phyloP scores from a whole-genome alignment of 495 filamentous ascomycete genomes.

The Articulospora tetracladia region DNA sequence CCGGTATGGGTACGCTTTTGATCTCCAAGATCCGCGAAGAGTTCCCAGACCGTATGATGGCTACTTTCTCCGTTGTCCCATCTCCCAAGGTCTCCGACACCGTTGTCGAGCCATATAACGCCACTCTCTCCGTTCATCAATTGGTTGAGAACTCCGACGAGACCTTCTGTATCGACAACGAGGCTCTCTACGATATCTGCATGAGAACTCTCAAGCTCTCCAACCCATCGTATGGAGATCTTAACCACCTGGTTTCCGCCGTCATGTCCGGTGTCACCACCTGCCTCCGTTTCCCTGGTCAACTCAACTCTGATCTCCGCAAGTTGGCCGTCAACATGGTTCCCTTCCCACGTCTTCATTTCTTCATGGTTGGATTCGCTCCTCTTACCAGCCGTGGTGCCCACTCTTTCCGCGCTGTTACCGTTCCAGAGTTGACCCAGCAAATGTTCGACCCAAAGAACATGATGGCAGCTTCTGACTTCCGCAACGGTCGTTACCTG shows the following conservation, averaged over 20 bases:
- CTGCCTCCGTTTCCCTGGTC: constrained; percentile 97
- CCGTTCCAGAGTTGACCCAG: constrained; percentile 97
- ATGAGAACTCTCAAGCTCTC: constrained; percentile 98
- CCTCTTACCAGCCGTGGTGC: constrained; percentile 95
- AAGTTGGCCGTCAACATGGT: constrained; percentile 99
- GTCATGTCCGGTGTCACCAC: constrained; percentile 99
- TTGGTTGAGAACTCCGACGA: constrained; percentile 99
- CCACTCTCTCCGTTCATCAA: constrained; percentile 98
- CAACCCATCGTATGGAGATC: constrained; percentile 96
- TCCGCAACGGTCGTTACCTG: constrained; percentile 98
- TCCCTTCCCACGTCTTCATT: constrained; percentile 99
- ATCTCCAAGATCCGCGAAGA: constrained; percentile 99
- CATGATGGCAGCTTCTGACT: constrained; percentile 99
- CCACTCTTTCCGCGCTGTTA: constrained; percentile 93
- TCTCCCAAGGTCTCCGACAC: constrained; percentile 99
- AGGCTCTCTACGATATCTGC: constrained; percentile 99
- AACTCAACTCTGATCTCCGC: constrained; percentile 99
- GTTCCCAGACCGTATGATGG: constrained; percentile 99
- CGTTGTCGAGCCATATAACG: constrained; percentile 99
- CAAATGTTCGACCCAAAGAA: constrained; percentile 99
- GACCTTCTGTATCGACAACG: constrained; percentile 99
- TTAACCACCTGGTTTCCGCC: constrained; percentile 99
- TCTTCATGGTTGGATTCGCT: constrained; percentile 99
- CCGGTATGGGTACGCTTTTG: constrained; percentile 99
- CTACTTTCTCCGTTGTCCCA: constrained; percentile 98